Evolutionary conservation across 495 filamentous ascomycete species (phyloP).

Genomic region (Aspergillus leporis): DNA sequence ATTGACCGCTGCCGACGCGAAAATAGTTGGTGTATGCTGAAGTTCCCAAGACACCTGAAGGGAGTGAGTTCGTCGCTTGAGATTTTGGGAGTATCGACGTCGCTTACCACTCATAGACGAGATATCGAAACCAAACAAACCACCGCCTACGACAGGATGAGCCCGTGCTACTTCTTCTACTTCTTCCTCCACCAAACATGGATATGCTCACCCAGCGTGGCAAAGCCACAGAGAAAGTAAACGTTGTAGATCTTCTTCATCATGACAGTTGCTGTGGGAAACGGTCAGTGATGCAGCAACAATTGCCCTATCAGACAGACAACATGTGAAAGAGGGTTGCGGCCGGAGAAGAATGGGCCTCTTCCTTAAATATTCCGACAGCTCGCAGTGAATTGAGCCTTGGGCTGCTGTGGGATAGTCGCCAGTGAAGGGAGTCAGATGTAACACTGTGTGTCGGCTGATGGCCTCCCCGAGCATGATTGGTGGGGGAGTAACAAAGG

Average conservation of each 20-base stretch:
- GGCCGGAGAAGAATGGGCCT: background rate
- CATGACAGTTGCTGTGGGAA: slow-evolving; percentile 2
- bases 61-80: background rate
- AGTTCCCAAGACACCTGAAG: slow-evolving; percentile 22
- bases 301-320: too few relatives aligned
- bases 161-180: background rate
- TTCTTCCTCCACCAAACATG: background rate
- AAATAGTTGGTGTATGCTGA: slow-evolving; percentile 23
- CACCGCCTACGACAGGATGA: slow-evolving; percentile 16
- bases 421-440: background rate
- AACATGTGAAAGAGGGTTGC: background rate
- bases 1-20: slow-evolving; percentile 19
- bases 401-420: background rate
- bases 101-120: slow-evolving; percentile 26
- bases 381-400: background rate
- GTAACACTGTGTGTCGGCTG: slow-evolving; percentile 1
- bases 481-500: too few relatives aligned
- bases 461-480: background rate
- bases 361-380: background rate
- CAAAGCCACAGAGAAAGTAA: slow-evolving; percentile 19
- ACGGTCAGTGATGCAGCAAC: background rate
- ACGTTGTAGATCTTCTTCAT: slow-evolving; percentile 21
- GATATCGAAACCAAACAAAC: slow-evolving; percentile 25
- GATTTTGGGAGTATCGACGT: background rate
- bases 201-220: slow-evolving; percentile 15